Conservation (phyloP, 345 rosid genomes). For the Brassica carinata region DNA sequence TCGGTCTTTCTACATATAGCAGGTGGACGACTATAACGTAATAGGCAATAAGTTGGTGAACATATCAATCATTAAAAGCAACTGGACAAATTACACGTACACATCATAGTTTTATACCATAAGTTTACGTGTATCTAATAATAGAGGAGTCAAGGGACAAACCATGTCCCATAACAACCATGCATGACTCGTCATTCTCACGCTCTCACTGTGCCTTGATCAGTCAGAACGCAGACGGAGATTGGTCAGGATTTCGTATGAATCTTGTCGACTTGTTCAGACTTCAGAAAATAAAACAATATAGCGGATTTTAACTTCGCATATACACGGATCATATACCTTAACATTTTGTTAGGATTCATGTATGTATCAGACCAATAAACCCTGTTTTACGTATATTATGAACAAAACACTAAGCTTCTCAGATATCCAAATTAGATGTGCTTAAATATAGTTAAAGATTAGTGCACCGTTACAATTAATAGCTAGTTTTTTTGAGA, state of each 20-base stretch:
- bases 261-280: background rate
- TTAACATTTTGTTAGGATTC: background rate
- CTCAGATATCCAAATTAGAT: background rate
- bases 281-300: background rate
- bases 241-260: background rate
- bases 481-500: background rate
- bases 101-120: background rate
- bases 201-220: constrained; percentile 11
- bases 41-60: constrained; percentile 22
- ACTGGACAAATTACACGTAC: background rate
- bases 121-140: constrained; percentile 12
- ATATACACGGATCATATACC: background rate
- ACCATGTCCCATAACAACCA: constrained; percentile 31
- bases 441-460: background rate
- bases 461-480: background rate
- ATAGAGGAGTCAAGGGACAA: constrained; percentile 8
- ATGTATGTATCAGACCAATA: background rate
- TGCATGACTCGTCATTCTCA: constrained; percentile 38
- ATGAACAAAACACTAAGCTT: background rate
- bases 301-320: background rate
- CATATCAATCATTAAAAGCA: constrained; percentile 32
- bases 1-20: background rate
- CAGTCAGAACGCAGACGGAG: background rate
- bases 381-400: background rate
- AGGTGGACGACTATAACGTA: background rate